A percentile compares a stretch with the other conserved stretches of the same genome.
Conservation (phyloP, 2,329 filamentous ascomycete species). For the Colletotrichum incanum region DNA sequence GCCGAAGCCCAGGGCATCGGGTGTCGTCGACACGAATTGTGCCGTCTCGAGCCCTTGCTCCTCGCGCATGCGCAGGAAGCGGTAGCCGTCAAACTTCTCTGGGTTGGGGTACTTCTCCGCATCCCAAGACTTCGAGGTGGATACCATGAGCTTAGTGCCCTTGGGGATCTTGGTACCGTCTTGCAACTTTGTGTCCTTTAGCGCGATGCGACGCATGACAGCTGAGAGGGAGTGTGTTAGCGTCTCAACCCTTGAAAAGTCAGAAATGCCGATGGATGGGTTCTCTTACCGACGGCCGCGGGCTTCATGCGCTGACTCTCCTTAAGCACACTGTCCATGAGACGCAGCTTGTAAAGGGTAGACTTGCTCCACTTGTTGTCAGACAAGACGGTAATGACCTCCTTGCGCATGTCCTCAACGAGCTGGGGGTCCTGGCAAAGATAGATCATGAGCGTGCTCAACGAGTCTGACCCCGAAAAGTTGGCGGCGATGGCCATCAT, state of each 20-base stretch:
- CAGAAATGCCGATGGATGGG: not conserved
- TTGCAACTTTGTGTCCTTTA: not conserved
- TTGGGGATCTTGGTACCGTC: slow-evolving; percentile 20
- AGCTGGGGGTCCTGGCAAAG: slow-evolving; percentile 57
- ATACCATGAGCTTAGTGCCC: slow-evolving; percentile 11
- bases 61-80: slow-evolving; percentile 44
- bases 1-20: slow-evolving; percentile 51
- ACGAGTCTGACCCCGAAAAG: slow-evolving; percentile 57
- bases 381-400: slow-evolving; percentile 55
- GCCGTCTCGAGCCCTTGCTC: slow-evolving; percentile 45
- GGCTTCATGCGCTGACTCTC: slow-evolving; percentile 52
- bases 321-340: slow-evolving; percentile 60
- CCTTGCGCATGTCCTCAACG: slow-evolving; percentile 57
- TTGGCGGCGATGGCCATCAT: slow-evolving; percentile 78
- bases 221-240: slow-evolving; percentile 3
- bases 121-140: slow-evolving; percentile 6
- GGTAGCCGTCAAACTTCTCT: not conserved
- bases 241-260: not conserved
- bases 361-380: slow-evolving; percentile 55
- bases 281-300: slow-evolving; percentile 4
- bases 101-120: not conserved
- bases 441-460: slow-evolving; percentile 56
- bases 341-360: slow-evolving; percentile 55
- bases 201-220: slow-evolving; percentile 7
- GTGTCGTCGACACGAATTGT: slow-evolving; percentile 53